Evolutionary conservation across 2,329 filamentous ascomycete species (phyloP), one percentile per base, ranked within the genome.

Genomic region (Neofusicoccum cordaticola): DNA sequence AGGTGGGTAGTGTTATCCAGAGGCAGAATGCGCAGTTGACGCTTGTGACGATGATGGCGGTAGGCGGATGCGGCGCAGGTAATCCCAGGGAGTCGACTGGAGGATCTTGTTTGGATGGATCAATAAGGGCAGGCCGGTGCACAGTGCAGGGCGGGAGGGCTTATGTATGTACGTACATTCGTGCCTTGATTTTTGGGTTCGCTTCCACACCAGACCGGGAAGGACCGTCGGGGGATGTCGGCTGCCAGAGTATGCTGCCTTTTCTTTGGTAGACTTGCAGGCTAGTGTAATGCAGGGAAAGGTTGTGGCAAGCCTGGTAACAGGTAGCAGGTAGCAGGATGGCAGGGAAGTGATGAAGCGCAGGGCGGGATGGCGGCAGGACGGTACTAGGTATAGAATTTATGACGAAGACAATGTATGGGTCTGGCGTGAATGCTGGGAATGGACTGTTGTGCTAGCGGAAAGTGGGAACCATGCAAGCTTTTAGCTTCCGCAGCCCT

Each of bases 401-500:
- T 58, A 58, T 58, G 53, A 58, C 53, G 53, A 58, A 58, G 35
- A 58, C 44, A 39, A 35, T 58, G 53, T 58, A 44, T 44, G 53
- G 41, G 41, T 42, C 53, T 58, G 39, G 53, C 39, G 27, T 42
- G 19, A 47, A 62, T 52, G 58, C 42, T 61, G 57, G 31, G 27
- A 37, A 61, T 51, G 58, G 58, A 34, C 52, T 56, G 31, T 56
- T 56, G 52, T 56, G 52, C 53, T 58, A 58, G 53, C 39, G 39
- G 53, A n/a, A 44, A 31, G 53, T 44, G 39, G 60, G 60, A 62
- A 62, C 47, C 48, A 62, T 62, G 60, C 60, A 62, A 62, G 60
- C 48, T 52, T 62, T 52, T 51, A 62, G 60, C 60, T 62, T 51
- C 60, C 60, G 22, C 60, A 62, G 47, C 60, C 60, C 60, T 62